These are phyloP conservation scores for Lipomyces starkeyi DNA, from an alignment of 805 yeast genomes.

Conservation along the genomic window DNA sequence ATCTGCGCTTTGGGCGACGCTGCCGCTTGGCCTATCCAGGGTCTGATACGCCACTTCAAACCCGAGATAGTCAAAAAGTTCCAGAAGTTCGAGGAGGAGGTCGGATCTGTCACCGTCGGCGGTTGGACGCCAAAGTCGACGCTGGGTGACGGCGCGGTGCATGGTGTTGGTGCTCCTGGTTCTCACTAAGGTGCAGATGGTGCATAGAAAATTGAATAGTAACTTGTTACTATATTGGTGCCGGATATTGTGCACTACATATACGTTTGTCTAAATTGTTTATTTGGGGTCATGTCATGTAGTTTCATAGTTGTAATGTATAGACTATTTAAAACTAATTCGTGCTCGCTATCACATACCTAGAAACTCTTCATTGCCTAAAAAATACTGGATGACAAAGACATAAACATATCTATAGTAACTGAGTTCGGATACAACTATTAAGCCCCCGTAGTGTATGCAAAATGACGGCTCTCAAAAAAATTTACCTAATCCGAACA, in stretches of 20 bases:
- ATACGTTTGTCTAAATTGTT: neutral
- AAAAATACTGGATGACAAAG: neutral
- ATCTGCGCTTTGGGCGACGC: conserved; percentile 94
- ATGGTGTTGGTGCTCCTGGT: conserved; percentile 51
- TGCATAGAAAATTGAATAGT: neutral
- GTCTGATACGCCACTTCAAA: conserved; percentile 81
- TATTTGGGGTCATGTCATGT: neutral
- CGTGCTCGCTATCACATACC: neutral
- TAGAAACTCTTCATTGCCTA: neutral
- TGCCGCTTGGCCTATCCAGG: conserved; percentile 93
- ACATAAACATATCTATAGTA: neutral
- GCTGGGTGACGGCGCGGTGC: conserved; percentile 66
- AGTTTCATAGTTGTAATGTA: neutral
- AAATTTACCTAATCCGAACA: neutral
- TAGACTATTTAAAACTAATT: neutral
- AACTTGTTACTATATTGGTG: neutral
- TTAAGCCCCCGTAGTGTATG: neutral
- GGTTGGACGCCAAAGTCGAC: conserved; percentile 76
- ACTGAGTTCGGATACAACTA: neutral
- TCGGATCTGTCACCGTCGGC: conserved; percentile 64
- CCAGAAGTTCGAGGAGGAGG: conserved; percentile 59
- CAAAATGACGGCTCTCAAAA: neutral
- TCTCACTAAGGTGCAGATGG: conserved; percentile 12
- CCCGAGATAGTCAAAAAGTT: conserved; percentile 82
- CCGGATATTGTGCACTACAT: neutral